phyloP scores from a whole-genome alignment of 1,284 basidiomycete genomes.

The Apiotrichum siamense region DNA sequence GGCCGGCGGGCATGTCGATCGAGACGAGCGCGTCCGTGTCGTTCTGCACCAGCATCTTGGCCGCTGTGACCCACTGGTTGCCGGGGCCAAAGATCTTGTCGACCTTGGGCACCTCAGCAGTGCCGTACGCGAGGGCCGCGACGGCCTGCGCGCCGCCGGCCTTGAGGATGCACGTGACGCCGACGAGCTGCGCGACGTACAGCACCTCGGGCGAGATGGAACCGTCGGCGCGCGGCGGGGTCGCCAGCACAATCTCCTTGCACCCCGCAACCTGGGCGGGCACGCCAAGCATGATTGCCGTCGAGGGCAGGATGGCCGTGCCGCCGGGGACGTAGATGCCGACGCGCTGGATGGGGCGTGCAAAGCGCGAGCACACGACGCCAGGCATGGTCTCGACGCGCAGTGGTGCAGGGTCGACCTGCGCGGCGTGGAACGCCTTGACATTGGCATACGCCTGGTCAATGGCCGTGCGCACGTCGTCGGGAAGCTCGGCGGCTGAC shows the following conservation, averaged over 20 bases:
- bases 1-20: slow-evolving; percentile 99
- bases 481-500: slow-evolving; percentile 55
- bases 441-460: slow-evolving; percentile 91
- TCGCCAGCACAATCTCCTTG: slow-evolving; percentile 85
- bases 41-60: slow-evolving; percentile 98
- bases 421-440: slow-evolving; percentile 80
- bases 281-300: slow-evolving; percentile 95
- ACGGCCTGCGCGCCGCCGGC: slow-evolving; percentile 96
- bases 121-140: slow-evolving; percentile 96
- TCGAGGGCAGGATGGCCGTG: slow-evolving; percentile 91
- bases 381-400: slow-evolving; percentile 97
- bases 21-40: slow-evolving; percentile 95
- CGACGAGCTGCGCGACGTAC: slow-evolving; percentile 83
- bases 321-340: slow-evolving; percentile 97
- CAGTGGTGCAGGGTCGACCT: slow-evolving; percentile 64
- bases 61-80: slow-evolving; percentile 99
- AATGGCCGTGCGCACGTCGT: slow-evolving; percentile 71
- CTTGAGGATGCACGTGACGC: slow-evolving; percentile 79
- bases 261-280: slow-evolving; percentile 97
- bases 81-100: slow-evolving; percentile 99
- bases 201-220: slow-evolving; percentile 89
- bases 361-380: slow-evolving; percentile 88
- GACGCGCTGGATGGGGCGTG: slow-evolving; percentile 86
- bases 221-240: slow-evolving; percentile 85
- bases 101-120: slow-evolving; percentile 91